These are phyloP conservation scores for Phytopythium cucurbitacearum DNA, from an alignment of 352 stramenopile species.

Conservation along the genomic window DNA sequence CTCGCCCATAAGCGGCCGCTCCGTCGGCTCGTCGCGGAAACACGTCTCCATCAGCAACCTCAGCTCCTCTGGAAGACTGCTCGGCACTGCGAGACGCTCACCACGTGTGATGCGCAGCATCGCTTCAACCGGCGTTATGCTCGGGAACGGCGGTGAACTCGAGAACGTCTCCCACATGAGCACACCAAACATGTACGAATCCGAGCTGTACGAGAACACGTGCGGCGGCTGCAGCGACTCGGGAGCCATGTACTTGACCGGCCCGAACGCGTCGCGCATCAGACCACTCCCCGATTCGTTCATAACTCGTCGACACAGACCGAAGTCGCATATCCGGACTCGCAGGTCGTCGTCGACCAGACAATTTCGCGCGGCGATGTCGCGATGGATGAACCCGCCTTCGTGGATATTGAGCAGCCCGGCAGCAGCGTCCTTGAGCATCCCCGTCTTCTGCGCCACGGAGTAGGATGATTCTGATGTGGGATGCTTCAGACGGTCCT, in stretches of 20 bases:
- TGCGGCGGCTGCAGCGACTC: constrained; percentile 75
- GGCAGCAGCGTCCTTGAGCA: constrained; percentile 69
- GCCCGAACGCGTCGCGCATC: constrained; percentile 61
- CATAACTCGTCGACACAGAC: constrained; percentile 57
- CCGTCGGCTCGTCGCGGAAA: constrained; percentile 55
- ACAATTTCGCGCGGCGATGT: constrained; percentile 77
- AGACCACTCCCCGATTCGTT: constrained; percentile 42
- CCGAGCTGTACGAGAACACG: constrained; percentile 70
- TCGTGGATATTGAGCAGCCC: constrained; percentile 83
- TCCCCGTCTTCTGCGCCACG: constrained; percentile 41
- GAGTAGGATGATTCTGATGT: constrained; percentile 22
- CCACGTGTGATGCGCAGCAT: constrained; percentile 61
- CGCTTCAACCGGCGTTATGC: constrained; percentile 50
- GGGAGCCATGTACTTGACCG: constrained; percentile 83
- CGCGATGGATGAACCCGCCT: constrained; percentile 80
- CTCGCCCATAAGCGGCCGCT: constrained; percentile 68
- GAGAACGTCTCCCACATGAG: constrained; percentile 83
- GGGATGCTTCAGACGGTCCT: constrained; percentile 55
- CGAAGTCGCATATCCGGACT: constrained; percentile 81
- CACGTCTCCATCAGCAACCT: constrained; percentile 61
- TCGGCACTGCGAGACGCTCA: constrained; percentile 47
- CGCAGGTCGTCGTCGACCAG: constrained; percentile 55
- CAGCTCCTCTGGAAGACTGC: constrained; percentile 38
- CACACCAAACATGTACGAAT: constrained; percentile 83
- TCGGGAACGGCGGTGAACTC: constrained; percentile 42